Evolutionary conservation across 192 early-diverging fungal genomes (phyloP), one percentile per base, ranked within the genome.

Genomic region (Linnemannia exigua): DNA sequence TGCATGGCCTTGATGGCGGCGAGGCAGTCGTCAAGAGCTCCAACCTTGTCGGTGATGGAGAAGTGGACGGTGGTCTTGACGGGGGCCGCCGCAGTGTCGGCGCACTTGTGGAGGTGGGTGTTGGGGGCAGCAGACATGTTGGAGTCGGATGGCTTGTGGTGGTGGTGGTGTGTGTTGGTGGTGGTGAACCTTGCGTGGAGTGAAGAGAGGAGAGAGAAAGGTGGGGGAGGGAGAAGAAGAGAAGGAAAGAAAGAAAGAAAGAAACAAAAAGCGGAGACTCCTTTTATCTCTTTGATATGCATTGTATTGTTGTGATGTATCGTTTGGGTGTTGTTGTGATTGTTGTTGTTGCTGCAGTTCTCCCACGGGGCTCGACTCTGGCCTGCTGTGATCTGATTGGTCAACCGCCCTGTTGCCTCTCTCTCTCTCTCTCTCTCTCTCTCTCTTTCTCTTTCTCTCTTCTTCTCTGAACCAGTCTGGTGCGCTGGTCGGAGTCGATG

Each of bases 11-110:
- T 93, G 75, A 99, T 92, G 46, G 92, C 92, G 37, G 89, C 80
- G 28, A 99, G 93, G 66, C 96, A 94, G 77, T 95, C 92, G 77
- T 97, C 96, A 17, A 99, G 91, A 17, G 93, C 93, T 9, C 98
- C 98, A 7, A 98, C 94, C 84, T 92, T 87, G 84, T 99, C 98
- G 28, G 88, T 84, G 75, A 99, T 94, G 37, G 95, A 94, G 84
- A 99, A 96, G 78, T 92, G 88, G 79, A 95, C 76, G 47, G 94
- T 95, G 25, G 94, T 93, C 76, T 87, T 82, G 67, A 84, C 73
- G 22, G 85, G 79, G 16, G 81, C 61, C 44, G 70, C 78, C 17
- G 50, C 28, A 14, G 68, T 28, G 38, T 84, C 78, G 44, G 73
- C 25, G 69, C 77, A 79, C 77, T 85, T 85, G 83, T 84, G 82